Evolutionary conservation across 2,329 filamentous ascomycete species (phyloP).

Genomic region (Aspergillus sp.): DNA sequence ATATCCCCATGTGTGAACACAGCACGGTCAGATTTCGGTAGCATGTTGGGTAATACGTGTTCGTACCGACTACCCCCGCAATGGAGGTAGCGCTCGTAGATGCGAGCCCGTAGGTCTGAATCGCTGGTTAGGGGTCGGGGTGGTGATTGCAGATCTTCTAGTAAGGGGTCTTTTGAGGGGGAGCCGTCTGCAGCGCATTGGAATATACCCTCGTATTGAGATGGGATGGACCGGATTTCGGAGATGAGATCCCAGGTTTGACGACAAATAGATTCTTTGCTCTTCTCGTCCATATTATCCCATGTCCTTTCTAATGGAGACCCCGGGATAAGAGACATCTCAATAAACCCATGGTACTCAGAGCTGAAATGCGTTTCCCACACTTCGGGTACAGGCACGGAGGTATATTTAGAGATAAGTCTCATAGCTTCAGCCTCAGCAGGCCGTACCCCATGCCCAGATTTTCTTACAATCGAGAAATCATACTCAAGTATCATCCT

Average conservation of each 20-base stretch:
- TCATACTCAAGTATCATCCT: slow-evolving; percentile 13
- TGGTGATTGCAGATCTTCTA: slow-evolving; percentile 16
- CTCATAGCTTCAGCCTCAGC: slow-evolving; percentile 16
- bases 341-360: slow-evolving; percentile 3
- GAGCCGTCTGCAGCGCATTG: slow-evolving; percentile 19
- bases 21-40: slow-evolving; percentile 14
- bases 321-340: slow-evolving; percentile 12
- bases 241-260: slow-evolving; percentile 15
- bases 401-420: slow-evolving; percentile 12
- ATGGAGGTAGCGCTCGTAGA: slow-evolving; percentile 19
- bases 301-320: slow-evolving; percentile 10
- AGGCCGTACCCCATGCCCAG: slow-evolving; percentile 8
- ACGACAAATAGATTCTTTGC: slow-evolving; percentile 15
- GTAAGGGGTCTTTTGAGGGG: slow-evolving; percentile 11
- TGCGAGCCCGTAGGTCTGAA: slow-evolving; percentile 14
- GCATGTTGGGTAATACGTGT: slow-evolving; percentile 14
- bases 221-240: slow-evolving; percentile 12
- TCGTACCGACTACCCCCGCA: slow-evolving; percentile 13
- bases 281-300: slow-evolving; percentile 10
- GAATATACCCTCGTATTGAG: slow-evolving; percentile 10
- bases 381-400: slow-evolving; percentile 14
- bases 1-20: slow-evolving; percentile 30
- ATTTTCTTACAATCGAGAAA: slow-evolving; percentile 11
- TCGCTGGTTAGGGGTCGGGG: slow-evolving; percentile 13
- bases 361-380: slow-evolving; percentile 3